Conservation (phyloP, 2,329 filamentous ascomycete genomes). For the Claviceps africana region DNA sequence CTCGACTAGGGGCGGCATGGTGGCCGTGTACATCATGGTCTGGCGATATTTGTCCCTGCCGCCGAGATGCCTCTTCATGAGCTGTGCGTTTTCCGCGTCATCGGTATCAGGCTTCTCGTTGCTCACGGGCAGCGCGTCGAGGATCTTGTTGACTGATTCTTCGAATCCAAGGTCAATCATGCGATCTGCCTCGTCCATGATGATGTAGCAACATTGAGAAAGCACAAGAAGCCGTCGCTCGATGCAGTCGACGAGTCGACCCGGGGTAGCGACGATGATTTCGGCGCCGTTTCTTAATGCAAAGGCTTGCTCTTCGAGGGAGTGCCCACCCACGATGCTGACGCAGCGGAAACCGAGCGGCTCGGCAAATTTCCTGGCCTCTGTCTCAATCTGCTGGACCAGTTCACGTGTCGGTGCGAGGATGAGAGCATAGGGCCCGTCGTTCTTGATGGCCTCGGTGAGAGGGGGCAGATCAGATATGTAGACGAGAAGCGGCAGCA, state of each 20-base stretch:
- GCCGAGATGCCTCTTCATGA: slow-evolving; percentile 71
- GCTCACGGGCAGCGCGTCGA: slow-evolving; percentile 78
- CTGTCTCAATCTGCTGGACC: slow-evolving; percentile 91
- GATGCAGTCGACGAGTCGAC: slow-evolving; percentile 92
- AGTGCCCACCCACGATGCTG: slow-evolving; percentile 95
- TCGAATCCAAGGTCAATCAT: slow-evolving; percentile 99
- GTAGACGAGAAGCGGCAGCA: slow-evolving; percentile 84
- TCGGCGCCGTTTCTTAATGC: slow-evolving; percentile 84
- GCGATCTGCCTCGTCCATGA: slow-evolving; percentile 98
- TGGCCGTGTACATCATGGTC: slow-evolving; percentile 99
- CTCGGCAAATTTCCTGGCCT: slow-evolving; percentile 81
- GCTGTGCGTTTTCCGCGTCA: slow-evolving; percentile 68
- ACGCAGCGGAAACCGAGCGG: slow-evolving; percentile 90
- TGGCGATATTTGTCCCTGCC: slow-evolving; percentile 74
- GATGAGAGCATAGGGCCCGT: slow-evolving; percentile 94
- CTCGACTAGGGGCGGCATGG: slow-evolving; percentile 86
- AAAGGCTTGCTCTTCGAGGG: slow-evolving; percentile 84
- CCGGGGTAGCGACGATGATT: slow-evolving; percentile 96
- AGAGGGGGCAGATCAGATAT: slow-evolving; percentile 81
- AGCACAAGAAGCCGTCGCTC: slow-evolving; percentile 84
- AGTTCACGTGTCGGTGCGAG: slow-evolving; percentile 92
- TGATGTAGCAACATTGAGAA: slow-evolving; percentile 93
- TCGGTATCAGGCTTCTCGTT: slow-evolving; percentile 96
- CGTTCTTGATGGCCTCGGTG: slow-evolving; percentile 74
- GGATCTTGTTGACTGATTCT: slow-evolving; percentile 92